A percentile compares a stretch with the other conserved stretches of the same genome.
Evolutionary conservation across 2,329 filamentous ascomycete genomes (phyloP).

Genomic region (Ascosphaera apis): DNA sequence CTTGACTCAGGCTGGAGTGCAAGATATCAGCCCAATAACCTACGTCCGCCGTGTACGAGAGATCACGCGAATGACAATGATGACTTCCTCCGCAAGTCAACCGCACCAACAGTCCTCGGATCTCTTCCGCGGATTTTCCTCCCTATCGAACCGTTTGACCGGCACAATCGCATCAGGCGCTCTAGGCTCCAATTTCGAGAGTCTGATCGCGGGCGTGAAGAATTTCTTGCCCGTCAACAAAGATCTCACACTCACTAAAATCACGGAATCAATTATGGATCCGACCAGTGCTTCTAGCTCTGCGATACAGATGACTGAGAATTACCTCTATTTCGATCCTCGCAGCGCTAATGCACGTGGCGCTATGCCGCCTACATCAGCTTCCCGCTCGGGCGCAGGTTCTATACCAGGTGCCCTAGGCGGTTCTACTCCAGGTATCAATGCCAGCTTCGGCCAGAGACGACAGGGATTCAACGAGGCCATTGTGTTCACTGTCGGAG

Average conservation of each 20-base stretch:
- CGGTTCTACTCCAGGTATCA: constrained; percentile 37
- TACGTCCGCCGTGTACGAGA: constrained; percentile 84
- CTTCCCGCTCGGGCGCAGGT: constrained; percentile 20
- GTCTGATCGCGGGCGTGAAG: constrained; percentile 84
- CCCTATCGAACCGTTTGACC: constrained; percentile 73
- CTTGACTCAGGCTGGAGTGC: constrained; percentile 45
- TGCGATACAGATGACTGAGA: constrained; percentile 87
- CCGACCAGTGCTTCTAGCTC: constrained; percentile 70
- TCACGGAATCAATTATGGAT: constrained; percentile 96
- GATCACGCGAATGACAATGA: constrained; percentile 94
- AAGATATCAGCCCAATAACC: constrained; percentile 52
- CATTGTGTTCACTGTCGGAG: constrained; percentile 84
- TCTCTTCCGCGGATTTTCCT: constrained; percentile 81
- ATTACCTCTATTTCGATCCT: constrained; percentile 93
- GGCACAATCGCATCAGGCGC: constrained; percentile 87
- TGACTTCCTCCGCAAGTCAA: constrained; percentile 57
- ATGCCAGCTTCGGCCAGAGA: constrained; percentile 73
- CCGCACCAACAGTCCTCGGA: constrained; percentile 38
- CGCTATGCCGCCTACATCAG: constrained; percentile 62
- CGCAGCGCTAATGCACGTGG: constrained; percentile 80
- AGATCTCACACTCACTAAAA: constrained; percentile 90
- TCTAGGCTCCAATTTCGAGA: constrained; percentile 70
- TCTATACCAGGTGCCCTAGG: constrained; percentile 22
- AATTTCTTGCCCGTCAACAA: constrained; percentile 94
- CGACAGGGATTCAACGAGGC: constrained; percentile 76